Percentiles rank a stretch among this genome's conserved stretches.
Evolutionary conservation across 805 yeast genomes (phyloP).

Genomic region (Vanderwaltozyma yarrowii): DNA sequence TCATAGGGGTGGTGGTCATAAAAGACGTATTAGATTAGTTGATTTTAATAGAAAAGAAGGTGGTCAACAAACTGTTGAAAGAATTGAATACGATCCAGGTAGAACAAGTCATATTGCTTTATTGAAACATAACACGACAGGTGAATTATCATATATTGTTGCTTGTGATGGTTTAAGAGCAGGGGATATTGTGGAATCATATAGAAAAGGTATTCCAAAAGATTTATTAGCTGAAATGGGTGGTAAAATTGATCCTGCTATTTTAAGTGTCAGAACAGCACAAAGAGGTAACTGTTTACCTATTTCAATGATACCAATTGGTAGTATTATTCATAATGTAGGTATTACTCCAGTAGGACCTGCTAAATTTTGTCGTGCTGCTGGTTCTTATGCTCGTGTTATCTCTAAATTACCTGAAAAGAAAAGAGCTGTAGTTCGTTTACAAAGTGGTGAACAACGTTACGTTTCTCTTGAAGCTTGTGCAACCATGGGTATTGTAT

Average conservation of each 20-base stretch:
- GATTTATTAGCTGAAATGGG: constrained; percentile 74
- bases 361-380: constrained; percentile 85
- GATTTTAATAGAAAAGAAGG: constrained; percentile 59
- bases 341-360: constrained; percentile 69
- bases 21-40: constrained; percentile 72
- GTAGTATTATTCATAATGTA: constrained; percentile 79
- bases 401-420: constrained; percentile 66
- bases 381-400: constrained; percentile 88
- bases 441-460: constrained; percentile 91
- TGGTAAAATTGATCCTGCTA: constrained; percentile 85
- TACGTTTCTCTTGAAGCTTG: constrained; percentile 77
- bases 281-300: constrained; percentile 95
- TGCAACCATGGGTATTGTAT: constrained; percentile 89
- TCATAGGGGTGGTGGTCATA: constrained; percentile 96
- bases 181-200: constrained; percentile 86
- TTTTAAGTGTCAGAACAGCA: constrained; percentile 74
- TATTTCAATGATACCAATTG: constrained; percentile 85
- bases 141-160: constrained; percentile 63
- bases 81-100: constrained; percentile 94
- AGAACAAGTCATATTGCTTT: constrained; percentile 91
- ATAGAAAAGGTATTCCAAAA: constrained; percentile 77
- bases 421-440: constrained; percentile 63
- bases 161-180: constrained; percentile 90
- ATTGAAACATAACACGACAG: constrained; percentile 52
- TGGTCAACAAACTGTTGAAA: constrained; percentile 69